Percentiles rank a stretch among this genome's conserved stretches.
Evolutionary conservation across 2,329 filamentous ascomycete genomes (phyloP).

Genomic region (Pestalotiopsis sp.): DNA sequence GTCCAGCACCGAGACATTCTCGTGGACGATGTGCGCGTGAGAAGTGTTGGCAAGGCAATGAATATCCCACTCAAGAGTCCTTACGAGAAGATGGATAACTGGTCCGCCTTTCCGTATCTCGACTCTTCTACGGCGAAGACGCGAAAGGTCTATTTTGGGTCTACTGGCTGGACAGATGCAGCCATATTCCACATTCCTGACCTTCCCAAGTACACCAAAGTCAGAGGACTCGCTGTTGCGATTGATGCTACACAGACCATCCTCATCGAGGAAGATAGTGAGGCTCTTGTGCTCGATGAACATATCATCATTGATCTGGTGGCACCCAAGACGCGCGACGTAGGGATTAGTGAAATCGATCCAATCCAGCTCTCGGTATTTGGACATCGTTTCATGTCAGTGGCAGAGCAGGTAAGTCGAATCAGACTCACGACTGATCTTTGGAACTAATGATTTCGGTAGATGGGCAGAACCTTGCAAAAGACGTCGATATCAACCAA

Average conservation of each 20-base stretch:
- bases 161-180: constrained; percentile 24
- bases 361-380: constrained; percentile 77
- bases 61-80: constrained; percentile 3
- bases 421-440: not conserved
- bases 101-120: constrained; percentile 16
- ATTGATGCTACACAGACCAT: constrained; percentile 76
- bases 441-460: not conserved
- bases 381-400: constrained; percentile 79
- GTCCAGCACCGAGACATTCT: constrained; percentile 35
- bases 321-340: constrained; percentile 37
- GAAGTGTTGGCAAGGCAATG: constrained; percentile 26
- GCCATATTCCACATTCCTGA: constrained; percentile 28
- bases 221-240: constrained; percentile 48
- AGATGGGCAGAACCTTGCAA: constrained; percentile 76
- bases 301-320: constrained; percentile 36
- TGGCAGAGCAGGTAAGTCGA: constrained; percentile 59
- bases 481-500: constrained; percentile 78
- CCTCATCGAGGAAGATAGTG: constrained; percentile 54
- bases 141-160: constrained; percentile 3
- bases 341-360: constrained; percentile 47
- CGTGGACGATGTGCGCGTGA: constrained; percentile 38
- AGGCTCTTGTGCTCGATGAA: constrained; percentile 30
- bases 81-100: not conserved
- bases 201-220: constrained; percentile 19
- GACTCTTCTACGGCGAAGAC: constrained; percentile 14